A percentile compares a stretch with the other conserved stretches of the same genome.
Conservation (phyloP, 2,329 filamentous ascomycete genomes). For the Diaporthe sp. region DNA sequence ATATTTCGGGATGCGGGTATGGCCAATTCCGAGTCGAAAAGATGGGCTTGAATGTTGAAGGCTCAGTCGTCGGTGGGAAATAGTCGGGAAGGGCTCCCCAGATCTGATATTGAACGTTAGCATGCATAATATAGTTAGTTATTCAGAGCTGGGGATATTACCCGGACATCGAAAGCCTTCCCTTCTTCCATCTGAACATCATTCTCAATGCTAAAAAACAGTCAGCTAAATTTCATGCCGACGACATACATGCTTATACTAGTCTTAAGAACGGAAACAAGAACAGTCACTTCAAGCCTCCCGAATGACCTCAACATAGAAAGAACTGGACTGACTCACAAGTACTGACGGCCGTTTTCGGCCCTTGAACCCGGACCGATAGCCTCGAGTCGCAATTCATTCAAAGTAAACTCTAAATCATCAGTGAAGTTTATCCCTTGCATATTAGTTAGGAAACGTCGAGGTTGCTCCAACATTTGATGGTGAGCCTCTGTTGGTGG, state of each 20-base stretch:
- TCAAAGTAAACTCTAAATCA: not conserved
- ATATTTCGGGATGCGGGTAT: not conserved
- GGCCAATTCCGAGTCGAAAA: not conserved
- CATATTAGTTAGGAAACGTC: not conserved
- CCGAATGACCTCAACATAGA: not conserved
- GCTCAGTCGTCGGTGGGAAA: not conserved
- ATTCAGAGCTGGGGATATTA: not conserved
- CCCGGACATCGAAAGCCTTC: not conserved
- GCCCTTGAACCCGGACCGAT: not conserved
- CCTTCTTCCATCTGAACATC: constrained; percentile 13
- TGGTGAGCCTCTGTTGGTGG: not conserved
- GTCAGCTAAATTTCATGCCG: not conserved
- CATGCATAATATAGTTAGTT: not conserved
- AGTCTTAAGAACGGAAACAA: not conserved
- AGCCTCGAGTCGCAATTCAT: not conserved
- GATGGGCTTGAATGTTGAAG: not conserved
- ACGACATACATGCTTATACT: not conserved
- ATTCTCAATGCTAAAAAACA: not conserved
- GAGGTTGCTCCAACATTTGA: not conserved
- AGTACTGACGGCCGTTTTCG: not conserved
- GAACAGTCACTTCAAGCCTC: not conserved
- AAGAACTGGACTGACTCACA: not conserved
- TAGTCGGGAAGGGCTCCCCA: not conserved
- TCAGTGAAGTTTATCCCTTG: not conserved
- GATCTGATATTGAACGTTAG: not conserved